A percentile compares a stretch with the other conserved stretches of the same genome.
phyloP scores from a whole-genome alignment of 2,329 filamentous ascomycete species.

The Colletotrichum acutatum region DNA sequence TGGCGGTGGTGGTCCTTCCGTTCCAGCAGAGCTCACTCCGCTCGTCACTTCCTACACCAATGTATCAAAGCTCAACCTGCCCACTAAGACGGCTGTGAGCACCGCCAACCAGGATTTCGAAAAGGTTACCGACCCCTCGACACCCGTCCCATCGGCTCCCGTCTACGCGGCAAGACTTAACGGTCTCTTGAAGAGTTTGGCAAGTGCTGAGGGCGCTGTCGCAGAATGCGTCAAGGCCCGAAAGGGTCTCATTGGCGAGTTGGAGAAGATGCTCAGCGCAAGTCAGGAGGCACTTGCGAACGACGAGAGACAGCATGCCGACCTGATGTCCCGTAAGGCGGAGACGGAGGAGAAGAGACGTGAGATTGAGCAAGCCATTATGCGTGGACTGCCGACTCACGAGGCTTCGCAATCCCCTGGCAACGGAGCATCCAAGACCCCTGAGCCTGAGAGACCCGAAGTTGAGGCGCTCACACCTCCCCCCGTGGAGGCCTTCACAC shows the following conservation, averaged over 20 bases:
- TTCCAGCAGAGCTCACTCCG: constrained; percentile 81
- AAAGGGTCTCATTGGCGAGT: constrained; percentile 77
- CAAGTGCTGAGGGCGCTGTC: constrained; percentile 88
- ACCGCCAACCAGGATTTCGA: constrained; percentile 85
- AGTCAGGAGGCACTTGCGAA: constrained; percentile 76
- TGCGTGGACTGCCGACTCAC: constrained; percentile 78
- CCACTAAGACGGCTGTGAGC: constrained; percentile 73
- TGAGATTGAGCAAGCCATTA: constrained; percentile 90
- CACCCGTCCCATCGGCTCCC: constrained; percentile 79
- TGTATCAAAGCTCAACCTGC: constrained; percentile 77
- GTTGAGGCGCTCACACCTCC: constrained; percentile 91
- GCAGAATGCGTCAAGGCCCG: constrained; percentile 90
- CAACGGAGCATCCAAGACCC: constrained; percentile 56
- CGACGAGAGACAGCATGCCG: constrained; percentile 74
- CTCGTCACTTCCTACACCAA: constrained; percentile 80
- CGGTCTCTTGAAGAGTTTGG: constrained; percentile 88
- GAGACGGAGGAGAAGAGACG: constrained; percentile 85
- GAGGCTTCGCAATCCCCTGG: constrained; percentile 61
- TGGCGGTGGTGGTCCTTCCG: constrained; percentile 63
- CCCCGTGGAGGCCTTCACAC: constrained; percentile 59
- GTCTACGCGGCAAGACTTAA: constrained; percentile 92
- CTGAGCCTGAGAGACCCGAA: constrained; percentile 74
- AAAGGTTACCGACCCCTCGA: constrained; percentile 80
- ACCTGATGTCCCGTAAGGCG: constrained; percentile 73
- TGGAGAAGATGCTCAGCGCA: constrained; percentile 84